A percentile compares a stretch with the other conserved stretches of the same genome.
phyloP scores from a whole-genome alignment of 179 eudicot species.

The Pouteria campechiana region DNA sequence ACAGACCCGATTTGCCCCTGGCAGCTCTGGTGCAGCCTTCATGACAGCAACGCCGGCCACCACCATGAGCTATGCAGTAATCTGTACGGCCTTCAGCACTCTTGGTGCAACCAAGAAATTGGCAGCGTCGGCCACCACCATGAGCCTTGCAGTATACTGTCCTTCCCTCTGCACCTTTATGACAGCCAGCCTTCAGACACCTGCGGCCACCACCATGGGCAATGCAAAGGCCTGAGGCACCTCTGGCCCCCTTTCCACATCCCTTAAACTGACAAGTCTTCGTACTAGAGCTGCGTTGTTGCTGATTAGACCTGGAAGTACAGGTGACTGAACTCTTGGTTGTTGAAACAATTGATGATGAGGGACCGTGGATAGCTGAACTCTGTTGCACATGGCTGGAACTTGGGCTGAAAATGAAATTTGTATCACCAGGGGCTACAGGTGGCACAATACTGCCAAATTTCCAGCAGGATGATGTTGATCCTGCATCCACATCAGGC shows the following conservation, averaged over 20 bases:
- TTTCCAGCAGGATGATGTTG: constrained; percentile 20
- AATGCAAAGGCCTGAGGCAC: constrained; percentile 90
- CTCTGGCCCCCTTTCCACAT: constrained; percentile 89
- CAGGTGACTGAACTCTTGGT: constrained; percentile 69
- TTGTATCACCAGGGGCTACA: constrained; percentile 8
- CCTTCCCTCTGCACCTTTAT: constrained; percentile 93
- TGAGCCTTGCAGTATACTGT: constrained; percentile 97
- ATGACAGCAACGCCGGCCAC: constrained; percentile 74
- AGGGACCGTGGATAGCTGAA: constrained; percentile 19
- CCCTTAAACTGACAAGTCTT: constrained; percentile 68
- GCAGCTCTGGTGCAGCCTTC: constrained; percentile 82
- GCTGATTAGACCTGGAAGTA: constrained; percentile 57
- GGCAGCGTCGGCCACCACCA: constrained; percentile 96
- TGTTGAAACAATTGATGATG: constrained; percentile 34
- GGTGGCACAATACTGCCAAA: constrained; percentile 18
- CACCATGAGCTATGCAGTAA: constrained; percentile 92
- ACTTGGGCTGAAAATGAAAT: constrained; percentile 19
- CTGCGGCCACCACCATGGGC: constrained; percentile 98
- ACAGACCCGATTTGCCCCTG: constrained; percentile 85
- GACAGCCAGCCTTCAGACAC: constrained; percentile 84
- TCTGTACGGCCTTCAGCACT: constrained; percentile 97
- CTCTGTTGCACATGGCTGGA: constrained; percentile 13
- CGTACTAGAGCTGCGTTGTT: constrained; percentile 43
- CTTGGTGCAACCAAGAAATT: constrained; percentile 79
- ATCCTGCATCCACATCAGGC: constrained; percentile 19